Base-by-base conservation (phyloP, 2,329 filamentous ascomycete genomes). In the Trichoderma afroharzianum region DNA sequence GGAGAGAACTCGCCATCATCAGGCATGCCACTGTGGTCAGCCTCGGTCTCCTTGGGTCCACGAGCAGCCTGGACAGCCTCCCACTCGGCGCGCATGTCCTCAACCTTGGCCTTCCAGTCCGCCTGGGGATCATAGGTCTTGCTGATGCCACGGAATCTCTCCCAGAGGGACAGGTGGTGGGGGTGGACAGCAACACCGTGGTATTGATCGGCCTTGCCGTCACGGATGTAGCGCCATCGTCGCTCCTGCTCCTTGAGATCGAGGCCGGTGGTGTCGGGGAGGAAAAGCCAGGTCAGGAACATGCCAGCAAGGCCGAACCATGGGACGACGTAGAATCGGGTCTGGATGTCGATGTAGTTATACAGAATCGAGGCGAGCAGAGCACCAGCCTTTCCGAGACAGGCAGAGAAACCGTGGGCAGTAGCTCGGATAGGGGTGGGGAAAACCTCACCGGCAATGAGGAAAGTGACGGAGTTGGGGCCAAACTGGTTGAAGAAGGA, bases 401-500 rank as follows among this genome's bases (percentile, higher is more conserved):
- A 95, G 74, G 95, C 95, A n/a, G 93, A 94, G 83, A 98, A 93
- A 71, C 95, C 95, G 86, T 98, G 95, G 66, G 95, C 95, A 21
- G 93, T 94, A 75, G 95, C 95, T 77, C 95, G 94, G 76, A 98
- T 91, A 11, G 95, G 93, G 0, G 95, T 97, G 11, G 95, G 95
- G 87, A 93, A 98, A n/a, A 97, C 94, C 81, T 98, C 95, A 57
- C 94, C 95, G 57, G 95, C 95, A 43, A 97, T 93, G 76, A 98
- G 89, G 92, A 98, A 98, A 74, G 95, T 97, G 78, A 98, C 94
- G 61, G 90, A 92, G 88, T 98, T 98, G 82, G 95, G 95, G 14
- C 95, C 95, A 79, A 98, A 98, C 81, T 98, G 95, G 88, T 98
- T 98, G 91, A 98, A 98, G 87, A 98, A 98, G 28, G 93, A 97